phyloP scores from a whole-genome alignment of 768 basidiomycete species.

The Lactifluus piperatus region DNA sequence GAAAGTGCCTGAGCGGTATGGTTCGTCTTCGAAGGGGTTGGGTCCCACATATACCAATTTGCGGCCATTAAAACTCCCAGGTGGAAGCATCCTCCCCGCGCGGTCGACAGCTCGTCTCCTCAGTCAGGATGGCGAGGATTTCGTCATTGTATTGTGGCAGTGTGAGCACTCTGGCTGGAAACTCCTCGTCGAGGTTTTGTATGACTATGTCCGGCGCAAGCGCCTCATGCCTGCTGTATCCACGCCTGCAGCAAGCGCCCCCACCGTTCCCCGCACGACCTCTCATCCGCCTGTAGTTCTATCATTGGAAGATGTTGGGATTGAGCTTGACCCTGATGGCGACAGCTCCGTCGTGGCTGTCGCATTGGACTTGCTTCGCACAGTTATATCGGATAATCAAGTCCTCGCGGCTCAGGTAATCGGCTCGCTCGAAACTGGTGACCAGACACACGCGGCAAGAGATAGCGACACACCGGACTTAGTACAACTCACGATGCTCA shows the following conservation, averaged over 20 bases:
- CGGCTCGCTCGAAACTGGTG: constrained; percentile 52
- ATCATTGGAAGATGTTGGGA: constrained; percentile 57
- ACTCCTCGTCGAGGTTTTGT: constrained; percentile 70
- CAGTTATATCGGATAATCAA: constrained; percentile 65
- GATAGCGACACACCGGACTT: constrained; percentile 57
- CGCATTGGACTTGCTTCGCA: constrained; percentile 70
- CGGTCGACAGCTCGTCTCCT: constrained; percentile 62
- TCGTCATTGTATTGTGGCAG: constrained; percentile 70
- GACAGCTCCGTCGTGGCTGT: constrained; percentile 62
- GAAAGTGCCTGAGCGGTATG: constrained; percentile 52
- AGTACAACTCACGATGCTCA: constrained; percentile 72
- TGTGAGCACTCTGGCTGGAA: constrained; percentile 83
- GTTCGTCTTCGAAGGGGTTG: constrained; percentile 36
- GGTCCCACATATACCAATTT: constrained; percentile 57
- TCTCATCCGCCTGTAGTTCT: constrained; percentile 26
- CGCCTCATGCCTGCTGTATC: constrained; percentile 32
- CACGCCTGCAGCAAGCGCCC: not conserved
- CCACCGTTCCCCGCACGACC: not conserved
- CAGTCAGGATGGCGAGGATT: constrained; percentile 60
- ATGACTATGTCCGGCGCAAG: constrained; percentile 59
- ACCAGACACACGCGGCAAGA: constrained; percentile 36
- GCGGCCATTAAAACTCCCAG: constrained; percentile 63
- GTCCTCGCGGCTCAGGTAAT: constrained; percentile 56
- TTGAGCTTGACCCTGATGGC: constrained; percentile 55
- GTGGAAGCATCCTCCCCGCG: constrained; percentile 61